Percentiles rank a stretch among this genome's conserved stretches.
Evolutionary conservation across 2,329 filamentous ascomycete species (phyloP).

Genomic region (Daldinia sp.): DNA sequence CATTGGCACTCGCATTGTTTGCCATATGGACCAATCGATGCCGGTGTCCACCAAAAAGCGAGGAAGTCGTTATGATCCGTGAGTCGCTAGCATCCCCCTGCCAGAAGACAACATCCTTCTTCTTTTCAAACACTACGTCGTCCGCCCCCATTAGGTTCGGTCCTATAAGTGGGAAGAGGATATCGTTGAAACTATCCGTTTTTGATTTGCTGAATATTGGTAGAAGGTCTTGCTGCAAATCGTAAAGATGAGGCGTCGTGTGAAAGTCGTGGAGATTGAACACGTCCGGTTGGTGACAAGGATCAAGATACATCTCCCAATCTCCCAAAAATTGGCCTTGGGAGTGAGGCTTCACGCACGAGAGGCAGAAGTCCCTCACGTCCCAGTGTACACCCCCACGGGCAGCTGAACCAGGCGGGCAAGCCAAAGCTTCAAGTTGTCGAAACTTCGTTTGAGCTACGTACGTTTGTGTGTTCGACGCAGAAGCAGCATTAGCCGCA

Average conservation of each 20-base stretch:
- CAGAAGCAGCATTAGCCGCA: constrained; percentile 12
- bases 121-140: constrained; percentile 66
- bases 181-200: constrained; percentile 78
- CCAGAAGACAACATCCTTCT: constrained; percentile 78
- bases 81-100: constrained; percentile 73
- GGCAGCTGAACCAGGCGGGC: constrained; percentile 71
- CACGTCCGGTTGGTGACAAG: constrained; percentile 83
- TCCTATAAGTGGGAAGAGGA: constrained; percentile 74
- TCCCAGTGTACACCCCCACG: constrained; percentile 73
- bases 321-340: constrained; percentile 74
- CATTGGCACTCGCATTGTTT: constrained; percentile 66
- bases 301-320: constrained; percentile 73
- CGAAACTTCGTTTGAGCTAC: constrained; percentile 47
- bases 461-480: constrained; percentile 32
- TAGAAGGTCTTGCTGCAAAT: constrained; percentile 72
- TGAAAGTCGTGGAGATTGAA: constrained; percentile 80
- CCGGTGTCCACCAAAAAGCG: constrained; percentile 76
- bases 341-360: constrained; percentile 74
- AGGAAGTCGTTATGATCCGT: constrained; percentile 61
- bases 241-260: constrained; percentile 71
- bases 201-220: constrained; percentile 84
- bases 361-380: constrained; percentile 71
- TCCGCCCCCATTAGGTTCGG: constrained; percentile 61
- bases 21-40: constrained; percentile 78
- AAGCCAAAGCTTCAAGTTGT: constrained; percentile 61